Base-by-base conservation (phyloP, 192 early-diverging fungal genomes). In the Backusella tuberculispora region DNA sequence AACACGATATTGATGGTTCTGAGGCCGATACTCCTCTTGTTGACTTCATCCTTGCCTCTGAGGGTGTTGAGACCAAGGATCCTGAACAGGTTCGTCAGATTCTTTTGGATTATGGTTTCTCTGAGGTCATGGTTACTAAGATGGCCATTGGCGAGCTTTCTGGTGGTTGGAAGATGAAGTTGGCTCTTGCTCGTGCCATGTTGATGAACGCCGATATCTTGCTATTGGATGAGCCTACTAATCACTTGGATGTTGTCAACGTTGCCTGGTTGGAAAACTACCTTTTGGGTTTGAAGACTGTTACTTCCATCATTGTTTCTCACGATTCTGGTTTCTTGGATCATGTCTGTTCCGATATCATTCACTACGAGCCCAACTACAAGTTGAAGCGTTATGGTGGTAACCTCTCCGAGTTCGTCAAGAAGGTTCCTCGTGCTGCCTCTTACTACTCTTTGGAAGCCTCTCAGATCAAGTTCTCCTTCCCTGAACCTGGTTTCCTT, bases 91-190 rank as follows among this genome's bases (percentile, higher is more conserved):
- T 87, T 50, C 73, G 71, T 66, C 71, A 79, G 68, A 82, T 85
- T 77, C 84, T 95, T 47, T 77, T 79, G 63, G 79, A 82, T 56
- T 87, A 92, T 78, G 92, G 91, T 64, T 95, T 95, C 87, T 80
- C 85, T 72, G 90, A 89, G 63, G 80, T 83, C 53, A 82, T 82
- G 81, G 84, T 90, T 73, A 85, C 84, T 67, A 82, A 83, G 56
- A 86, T 90, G 77, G 76, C 88, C 75, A 90, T 95, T 81, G 90
- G 89, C 69, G 84, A 88, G 53, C 90, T 95, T n/a, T 91, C 90
- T 75, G 93, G 93, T 84, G 92, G 93, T 78, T 95, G 93, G 93
- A 91, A 93, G 84, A 95, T 95, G 94, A 94, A 93, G 90, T 83
- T 94, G 66, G 91, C 88, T 83, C 88, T 95, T 80, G 92, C 92